These are phyloP conservation scores for Cytospora paraplurivora DNA, from an alignment of 2,329 filamentous ascomycete genomes.

Conservation along the genomic window DNA sequence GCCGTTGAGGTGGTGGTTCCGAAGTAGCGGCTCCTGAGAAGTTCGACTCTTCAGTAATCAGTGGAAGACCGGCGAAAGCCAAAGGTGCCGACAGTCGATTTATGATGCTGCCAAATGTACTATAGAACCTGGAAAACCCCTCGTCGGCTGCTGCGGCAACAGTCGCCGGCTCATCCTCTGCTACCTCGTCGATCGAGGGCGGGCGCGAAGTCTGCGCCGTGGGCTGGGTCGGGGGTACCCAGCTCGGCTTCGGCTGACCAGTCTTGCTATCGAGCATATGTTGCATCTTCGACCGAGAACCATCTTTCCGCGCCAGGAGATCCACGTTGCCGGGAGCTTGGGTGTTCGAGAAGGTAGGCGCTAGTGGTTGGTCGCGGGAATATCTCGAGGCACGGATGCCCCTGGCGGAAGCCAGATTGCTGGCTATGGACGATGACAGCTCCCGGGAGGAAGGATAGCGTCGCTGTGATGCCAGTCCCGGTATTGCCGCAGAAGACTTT, in stretches of 20 bases:
- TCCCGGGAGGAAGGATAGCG: constrained; percentile 65
- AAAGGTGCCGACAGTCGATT: constrained; percentile 87
- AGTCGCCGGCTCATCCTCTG: constrained; percentile 35
- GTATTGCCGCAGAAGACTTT: constrained; percentile 36
- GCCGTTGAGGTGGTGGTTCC: constrained; percentile 43
- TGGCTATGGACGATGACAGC: constrained; percentile 80
- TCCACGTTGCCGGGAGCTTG: constrained; percentile 72
- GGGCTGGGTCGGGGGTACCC: constrained; percentile 50
- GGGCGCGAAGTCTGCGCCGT: constrained; percentile 33
- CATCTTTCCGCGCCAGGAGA: constrained; percentile 53
- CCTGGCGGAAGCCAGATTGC: constrained; percentile 81
- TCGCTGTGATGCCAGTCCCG: constrained; percentile 46
- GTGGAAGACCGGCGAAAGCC: constrained; percentile 87
- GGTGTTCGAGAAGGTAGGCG: constrained; percentile 72
- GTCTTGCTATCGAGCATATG: constrained; percentile 54
- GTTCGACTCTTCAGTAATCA: constrained; percentile 57
- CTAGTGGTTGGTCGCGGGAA: constrained; percentile 64
- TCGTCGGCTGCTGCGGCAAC: constrained; percentile 59
- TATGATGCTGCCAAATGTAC: constrained; percentile 84
- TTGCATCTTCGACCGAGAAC: constrained; percentile 56
- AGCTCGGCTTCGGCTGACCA: constrained; percentile 57
- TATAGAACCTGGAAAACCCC: constrained; percentile 89
- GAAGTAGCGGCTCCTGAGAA: constrained; percentile 40
- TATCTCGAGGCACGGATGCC: constrained; percentile 68
- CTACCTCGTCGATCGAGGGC: constrained; percentile 33